A percentile compares a stretch with the other conserved stretches of the same genome.
phyloP scores from a whole-genome alignment of 2,329 filamentous ascomycete genomes.

The Tolypocladium paradoxum region DNA sequence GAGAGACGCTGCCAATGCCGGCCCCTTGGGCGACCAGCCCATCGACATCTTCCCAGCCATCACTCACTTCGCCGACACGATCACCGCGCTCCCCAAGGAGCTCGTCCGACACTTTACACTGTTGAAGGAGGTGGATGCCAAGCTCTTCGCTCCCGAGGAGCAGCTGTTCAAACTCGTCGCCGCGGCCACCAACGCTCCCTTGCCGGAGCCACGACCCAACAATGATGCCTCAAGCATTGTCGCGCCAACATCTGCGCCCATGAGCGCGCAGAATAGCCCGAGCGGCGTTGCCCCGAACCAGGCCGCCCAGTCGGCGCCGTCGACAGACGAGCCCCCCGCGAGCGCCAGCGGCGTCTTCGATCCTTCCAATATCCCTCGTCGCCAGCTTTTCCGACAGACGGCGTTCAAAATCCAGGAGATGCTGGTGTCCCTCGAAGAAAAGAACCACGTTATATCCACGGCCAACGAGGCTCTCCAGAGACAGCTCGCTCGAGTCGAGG shows the following conservation, averaged over 20 bases:
- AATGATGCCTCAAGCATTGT: constrained; percentile 33
- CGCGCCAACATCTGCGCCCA: constrained; percentile 32
- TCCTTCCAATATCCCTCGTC: constrained; percentile 50
- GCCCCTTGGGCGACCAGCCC: constrained; percentile 40
- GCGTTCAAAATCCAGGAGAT: constrained; percentile 72
- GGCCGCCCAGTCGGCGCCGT: constrained; percentile 23
- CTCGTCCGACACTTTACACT: constrained; percentile 92
- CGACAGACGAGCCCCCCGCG: constrained; percentile 32
- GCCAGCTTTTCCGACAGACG: constrained; percentile 68
- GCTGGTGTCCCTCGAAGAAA: constrained; percentile 87
- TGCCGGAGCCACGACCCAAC: constrained; percentile 32
- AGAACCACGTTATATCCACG: constrained; percentile 91
- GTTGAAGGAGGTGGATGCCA: constrained; percentile 94
- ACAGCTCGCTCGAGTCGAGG: constrained; percentile 74
- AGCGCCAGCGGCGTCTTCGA: constrained; percentile 36
- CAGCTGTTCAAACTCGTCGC: constrained; percentile 67
- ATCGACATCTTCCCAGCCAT: constrained; percentile 58
- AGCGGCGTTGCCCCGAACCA: constrained; percentile 27
- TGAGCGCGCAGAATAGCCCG: constrained; percentile 39
- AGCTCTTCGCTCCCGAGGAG: constrained; percentile 82
- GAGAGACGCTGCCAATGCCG: constrained; percentile 34
- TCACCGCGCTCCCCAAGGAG: constrained; percentile 86
- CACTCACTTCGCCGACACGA: constrained; percentile 77
- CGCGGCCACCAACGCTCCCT: constrained; percentile 43
- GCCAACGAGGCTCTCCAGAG: constrained; percentile 82